These are phyloP conservation scores for Suhomyces panamericanus DNA, from an alignment of 1,139 yeast species.

Conservation along the genomic window DNA sequence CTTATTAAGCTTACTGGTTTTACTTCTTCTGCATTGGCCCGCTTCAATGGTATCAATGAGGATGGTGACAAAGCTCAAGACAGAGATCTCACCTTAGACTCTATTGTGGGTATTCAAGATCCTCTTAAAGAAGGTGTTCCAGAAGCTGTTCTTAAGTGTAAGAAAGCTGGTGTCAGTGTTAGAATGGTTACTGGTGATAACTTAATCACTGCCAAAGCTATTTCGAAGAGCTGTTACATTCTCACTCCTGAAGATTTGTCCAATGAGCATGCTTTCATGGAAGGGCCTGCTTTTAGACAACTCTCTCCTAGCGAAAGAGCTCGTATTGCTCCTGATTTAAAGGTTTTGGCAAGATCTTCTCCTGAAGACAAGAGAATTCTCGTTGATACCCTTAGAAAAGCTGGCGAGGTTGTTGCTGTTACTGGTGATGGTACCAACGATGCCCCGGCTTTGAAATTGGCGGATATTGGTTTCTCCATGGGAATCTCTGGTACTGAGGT, in stretches of 20 bases:
- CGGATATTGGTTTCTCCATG: slow-evolving; percentile 94
- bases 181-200: slow-evolving; percentile 99
- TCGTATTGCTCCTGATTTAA: slow-evolving; percentile 64
- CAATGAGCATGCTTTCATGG: slow-evolving; percentile 71
- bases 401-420: slow-evolving; percentile 95
- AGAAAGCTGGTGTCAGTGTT: slow-evolving; percentile 87
- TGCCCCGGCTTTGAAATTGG: slow-evolving; percentile 90
- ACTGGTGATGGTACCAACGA: slow-evolving; percentile 98
- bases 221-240: slow-evolving; percentile 84
- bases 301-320: slow-evolving; percentile 59
- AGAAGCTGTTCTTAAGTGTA: slow-evolving; percentile 82
- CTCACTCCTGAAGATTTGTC: slow-evolving; percentile 53
- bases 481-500: slow-evolving; percentile 94
- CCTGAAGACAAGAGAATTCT: slow-evolving; percentile 92
- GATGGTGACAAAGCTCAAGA: slow-evolving; percentile 1
- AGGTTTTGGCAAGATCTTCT: slow-evolving; percentile 89
- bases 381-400: slow-evolving; percentile 75
- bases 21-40: slow-evolving; percentile 2
- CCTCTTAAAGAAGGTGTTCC: slow-evolving; percentile 91
- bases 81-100: slow-evolving; percentile 52
- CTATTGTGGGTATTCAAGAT: slow-evolving; percentile 89
- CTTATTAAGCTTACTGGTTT: slow-evolving; percentile 31
- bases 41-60: slow-evolving; percentile 3
- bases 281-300: slow-evolving; percentile 85
- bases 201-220: slow-evolving; percentile 84